phyloP scores from a whole-genome alignment of 2,329 filamentous ascomycete species.

The Trichoderma sp. region DNA sequence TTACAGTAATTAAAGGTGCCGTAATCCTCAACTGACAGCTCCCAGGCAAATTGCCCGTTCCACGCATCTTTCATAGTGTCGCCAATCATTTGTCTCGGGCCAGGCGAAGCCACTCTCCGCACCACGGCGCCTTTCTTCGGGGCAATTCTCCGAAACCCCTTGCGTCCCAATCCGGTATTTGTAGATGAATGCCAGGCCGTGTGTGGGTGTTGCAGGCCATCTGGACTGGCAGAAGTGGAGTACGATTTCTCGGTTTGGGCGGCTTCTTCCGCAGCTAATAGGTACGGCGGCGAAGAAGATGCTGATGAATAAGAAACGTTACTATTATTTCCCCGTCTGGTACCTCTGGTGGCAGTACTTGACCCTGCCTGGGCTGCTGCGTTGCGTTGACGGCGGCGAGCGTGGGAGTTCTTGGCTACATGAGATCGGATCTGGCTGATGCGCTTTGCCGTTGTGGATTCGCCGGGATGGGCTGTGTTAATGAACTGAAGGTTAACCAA shows the following conservation, averaged over 20 bases:
- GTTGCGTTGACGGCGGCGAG: slow-evolving; percentile 22
- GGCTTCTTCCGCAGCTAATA: background rate
- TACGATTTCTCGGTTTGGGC: background rate
- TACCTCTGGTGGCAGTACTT: too few species aligned
- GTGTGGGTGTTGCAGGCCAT: background rate
- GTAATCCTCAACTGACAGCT: slow-evolving; percentile 18
- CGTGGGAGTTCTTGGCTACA: slow-evolving; percentile 24
- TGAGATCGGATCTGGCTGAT: slow-evolving; percentile 29
- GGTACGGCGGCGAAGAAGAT: background rate
- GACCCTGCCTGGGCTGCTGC: background rate
- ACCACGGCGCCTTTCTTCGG: slow-evolving; percentile 2
- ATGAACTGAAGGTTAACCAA: slow-evolving; percentile 23
- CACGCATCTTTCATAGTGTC: slow-evolving; percentile 22
- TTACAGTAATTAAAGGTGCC: slow-evolving; percentile 26
- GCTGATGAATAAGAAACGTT: background rate
- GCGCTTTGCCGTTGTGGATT: slow-evolving; percentile 10
- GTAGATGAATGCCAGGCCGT: background rate
- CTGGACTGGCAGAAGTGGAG: slow-evolving; percentile 1
- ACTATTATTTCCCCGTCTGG: background rate
- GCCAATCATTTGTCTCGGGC: slow-evolving; percentile 24
- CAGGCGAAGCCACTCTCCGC: background rate
- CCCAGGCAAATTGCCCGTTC: slow-evolving; percentile 19
- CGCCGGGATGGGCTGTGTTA: slow-evolving; percentile 17
- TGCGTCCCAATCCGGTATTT: background rate
- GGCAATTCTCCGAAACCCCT: slow-evolving; percentile 23